These are phyloP conservation scores for Elongisporangium prolatum DNA, from an alignment of 352 stramenopile genomes.

Conservation along the genomic window DNA sequence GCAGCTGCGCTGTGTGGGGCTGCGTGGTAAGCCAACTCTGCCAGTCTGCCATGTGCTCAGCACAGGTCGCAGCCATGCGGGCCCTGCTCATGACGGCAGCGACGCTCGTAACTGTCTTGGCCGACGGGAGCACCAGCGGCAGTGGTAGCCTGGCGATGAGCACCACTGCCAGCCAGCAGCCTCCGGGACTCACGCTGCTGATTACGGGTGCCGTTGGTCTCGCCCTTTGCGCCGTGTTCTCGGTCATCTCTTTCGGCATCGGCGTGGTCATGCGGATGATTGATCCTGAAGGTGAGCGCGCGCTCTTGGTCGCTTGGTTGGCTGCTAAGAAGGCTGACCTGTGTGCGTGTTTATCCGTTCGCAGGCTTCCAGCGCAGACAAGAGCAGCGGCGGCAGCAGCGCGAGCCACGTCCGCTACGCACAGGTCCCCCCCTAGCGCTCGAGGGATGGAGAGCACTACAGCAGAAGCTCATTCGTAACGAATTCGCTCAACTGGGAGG, in stretches of 20 bases:
- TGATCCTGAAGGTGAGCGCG: background rate
- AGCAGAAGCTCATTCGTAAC: constrained; percentile 24
- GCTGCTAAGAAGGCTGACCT: background rate
- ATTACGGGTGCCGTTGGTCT: constrained; percentile 1
- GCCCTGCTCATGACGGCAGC: background rate
- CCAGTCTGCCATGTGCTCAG: background rate
- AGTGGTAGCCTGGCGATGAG: background rate
- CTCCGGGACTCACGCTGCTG: constrained; percentile 1
- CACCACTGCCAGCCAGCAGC: background rate
- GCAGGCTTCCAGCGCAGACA: background rate
- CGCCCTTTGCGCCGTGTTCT: constrained; percentile 6
- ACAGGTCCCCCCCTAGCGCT: constrained; percentile 17
- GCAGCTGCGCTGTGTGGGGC: background rate
- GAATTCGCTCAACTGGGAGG: constrained; percentile 12
- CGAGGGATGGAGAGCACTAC: constrained; percentile 28
- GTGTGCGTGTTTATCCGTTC: background rate
- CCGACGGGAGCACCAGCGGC: constrained; percentile 3
- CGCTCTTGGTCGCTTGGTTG: background rate
- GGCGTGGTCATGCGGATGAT: background rate
- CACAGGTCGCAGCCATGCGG: background rate
- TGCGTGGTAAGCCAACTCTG: background rate
- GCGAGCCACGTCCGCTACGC: background rate
- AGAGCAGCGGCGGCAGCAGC: background rate
- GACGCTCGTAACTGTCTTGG: background rate
- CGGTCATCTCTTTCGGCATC: constrained; percentile 4